Conservation (phyloP, 495 filamentous ascomycete species). For the Hypoxylon crocopeplum region DNA sequence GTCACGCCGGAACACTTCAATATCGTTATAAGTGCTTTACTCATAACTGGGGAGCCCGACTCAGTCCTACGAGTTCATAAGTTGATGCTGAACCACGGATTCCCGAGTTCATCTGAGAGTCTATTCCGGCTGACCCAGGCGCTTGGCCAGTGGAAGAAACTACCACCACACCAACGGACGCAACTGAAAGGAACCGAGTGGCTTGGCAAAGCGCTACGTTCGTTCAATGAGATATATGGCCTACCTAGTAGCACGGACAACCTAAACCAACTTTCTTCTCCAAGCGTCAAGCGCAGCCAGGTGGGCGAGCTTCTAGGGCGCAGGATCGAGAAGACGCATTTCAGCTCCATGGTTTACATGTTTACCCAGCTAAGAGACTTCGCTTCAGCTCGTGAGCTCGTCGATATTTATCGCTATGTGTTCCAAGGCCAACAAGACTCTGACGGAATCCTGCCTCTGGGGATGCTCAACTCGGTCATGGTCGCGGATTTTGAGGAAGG, state of each 20-base stretch:
- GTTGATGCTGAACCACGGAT: slow-evolving; percentile 43
- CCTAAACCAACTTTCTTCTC: slow-evolving; percentile 35
- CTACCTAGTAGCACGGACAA: slow-evolving; percentile 37
- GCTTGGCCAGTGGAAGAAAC: slow-evolving; percentile 42
- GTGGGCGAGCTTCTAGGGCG: slow-evolving; percentile 48
- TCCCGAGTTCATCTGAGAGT: slow-evolving; percentile 39
- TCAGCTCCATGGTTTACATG: slow-evolving; percentile 61
- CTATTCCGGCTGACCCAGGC: slow-evolving; percentile 45
- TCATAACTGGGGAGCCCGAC: slow-evolving; percentile 45
- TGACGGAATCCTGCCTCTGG: slow-evolving; percentile 54
- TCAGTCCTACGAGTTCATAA: slow-evolving; percentile 41
- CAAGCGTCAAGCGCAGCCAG: slow-evolving; percentile 15
- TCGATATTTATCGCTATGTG: slow-evolving; percentile 57
- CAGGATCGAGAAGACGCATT: slow-evolving; percentile 60
- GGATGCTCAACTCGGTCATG: slow-evolving; percentile 72
- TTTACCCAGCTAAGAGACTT: slow-evolving; percentile 65
- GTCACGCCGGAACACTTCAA: slow-evolving; percentile 75
- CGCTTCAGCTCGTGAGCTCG: slow-evolving; percentile 60
- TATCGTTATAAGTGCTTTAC: slow-evolving; percentile 66
- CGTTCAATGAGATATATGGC: slow-evolving; percentile 39
- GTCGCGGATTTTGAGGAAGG: slow-evolving; percentile 59
- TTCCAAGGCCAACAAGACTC: slow-evolving; percentile 40
- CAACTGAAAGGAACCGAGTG: slow-evolving; percentile 27
- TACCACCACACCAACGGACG: slow-evolving; percentile 22
- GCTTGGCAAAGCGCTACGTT: slow-evolving; percentile 41